These are phyloP conservation scores for Geranium rotundifolium DNA, from an alignment of 345 rosid species.

Conservation along the genomic window DNA sequence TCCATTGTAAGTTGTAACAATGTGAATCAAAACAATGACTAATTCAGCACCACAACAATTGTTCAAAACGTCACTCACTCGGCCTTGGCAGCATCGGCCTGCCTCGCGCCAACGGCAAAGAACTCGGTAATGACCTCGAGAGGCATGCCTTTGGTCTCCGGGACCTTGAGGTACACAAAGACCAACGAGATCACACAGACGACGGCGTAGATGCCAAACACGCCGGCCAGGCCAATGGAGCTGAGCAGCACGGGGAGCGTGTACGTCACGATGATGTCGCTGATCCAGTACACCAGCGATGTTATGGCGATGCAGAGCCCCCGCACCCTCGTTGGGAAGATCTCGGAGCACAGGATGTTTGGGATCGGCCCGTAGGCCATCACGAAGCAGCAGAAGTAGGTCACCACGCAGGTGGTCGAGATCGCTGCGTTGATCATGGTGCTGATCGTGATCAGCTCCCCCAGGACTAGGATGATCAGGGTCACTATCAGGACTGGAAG, in stretches of 20 bases:
- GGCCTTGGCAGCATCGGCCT: slow-evolving; percentile 29
- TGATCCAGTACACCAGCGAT: slow-evolving; percentile 74
- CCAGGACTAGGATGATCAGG: slow-evolving; percentile 50
- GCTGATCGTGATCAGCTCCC: slow-evolving; percentile 40
- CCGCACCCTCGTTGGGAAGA: slow-evolving; percentile 94
- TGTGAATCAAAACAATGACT: background rate
- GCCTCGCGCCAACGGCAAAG: slow-evolving; percentile 83
- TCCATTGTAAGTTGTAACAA: too few relatives aligned
- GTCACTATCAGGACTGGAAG: slow-evolving; percentile 71
- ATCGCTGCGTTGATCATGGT: slow-evolving; percentile 48
- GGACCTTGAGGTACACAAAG: slow-evolving; percentile 84
- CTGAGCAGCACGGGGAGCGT: slow-evolving; percentile 75
- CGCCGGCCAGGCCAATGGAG: slow-evolving; percentile 67
- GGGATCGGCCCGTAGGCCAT: slow-evolving; percentile 86
- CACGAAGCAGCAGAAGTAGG: slow-evolving; percentile 89
- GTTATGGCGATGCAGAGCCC: slow-evolving; percentile 96
- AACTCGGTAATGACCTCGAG: slow-evolving; percentile 94
- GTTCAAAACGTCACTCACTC: too few relatives aligned
- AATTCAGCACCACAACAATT: too few relatives aligned
- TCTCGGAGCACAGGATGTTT: slow-evolving; percentile 91
- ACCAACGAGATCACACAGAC: slow-evolving; percentile 72
- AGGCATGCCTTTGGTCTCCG: slow-evolving; percentile 98
- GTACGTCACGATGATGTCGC: slow-evolving; percentile 83
- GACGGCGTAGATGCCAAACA: slow-evolving; percentile 63
- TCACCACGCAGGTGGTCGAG: slow-evolving; percentile 65